Percentiles rank a stretch among this genome's conserved stretches.
Conservation (phyloP, 202 grass and related monocot species). For the Saccharum hybrid region DNA sequence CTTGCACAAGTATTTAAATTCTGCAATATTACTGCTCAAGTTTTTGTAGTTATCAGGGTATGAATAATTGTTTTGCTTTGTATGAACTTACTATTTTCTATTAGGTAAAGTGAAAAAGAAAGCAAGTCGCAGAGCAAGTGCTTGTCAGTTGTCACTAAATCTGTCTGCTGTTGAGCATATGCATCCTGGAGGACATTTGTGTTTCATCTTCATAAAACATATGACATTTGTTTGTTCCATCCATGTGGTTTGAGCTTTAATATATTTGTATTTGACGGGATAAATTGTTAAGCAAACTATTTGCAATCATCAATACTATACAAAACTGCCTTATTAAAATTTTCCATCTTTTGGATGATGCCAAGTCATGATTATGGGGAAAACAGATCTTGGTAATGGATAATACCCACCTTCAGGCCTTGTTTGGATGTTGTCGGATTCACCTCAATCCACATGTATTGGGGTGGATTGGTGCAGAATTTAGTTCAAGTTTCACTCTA, state of each 20-base stretch:
- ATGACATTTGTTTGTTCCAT: neutral
- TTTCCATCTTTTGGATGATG: neutral
- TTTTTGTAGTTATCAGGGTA: neutral
- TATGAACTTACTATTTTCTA: neutral
- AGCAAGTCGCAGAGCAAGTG: neutral
- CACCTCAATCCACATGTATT: no score
- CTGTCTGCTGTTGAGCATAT: conserved; percentile 3
- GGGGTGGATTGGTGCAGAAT: no score
- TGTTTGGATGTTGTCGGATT: no score
- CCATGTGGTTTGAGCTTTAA: neutral
- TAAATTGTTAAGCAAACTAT: neutral
- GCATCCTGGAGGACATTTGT: neutral
- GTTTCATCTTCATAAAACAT: neutral
- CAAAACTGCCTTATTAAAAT: neutral
- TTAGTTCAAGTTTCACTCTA: no score
- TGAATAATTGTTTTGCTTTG: neutral
- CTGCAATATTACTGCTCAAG: neutral
- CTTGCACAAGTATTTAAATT: neutral
- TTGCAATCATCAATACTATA: neutral
- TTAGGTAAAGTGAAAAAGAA: neutral
- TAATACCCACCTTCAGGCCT: neutral
- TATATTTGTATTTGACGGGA: neutral
- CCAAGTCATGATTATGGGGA: neutral
- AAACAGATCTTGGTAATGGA: neutral
- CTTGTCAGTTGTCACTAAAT: neutral